phyloP scores from a whole-genome alignment of 768 basidiomycete genomes.

The Mycena capillaripes region DNA sequence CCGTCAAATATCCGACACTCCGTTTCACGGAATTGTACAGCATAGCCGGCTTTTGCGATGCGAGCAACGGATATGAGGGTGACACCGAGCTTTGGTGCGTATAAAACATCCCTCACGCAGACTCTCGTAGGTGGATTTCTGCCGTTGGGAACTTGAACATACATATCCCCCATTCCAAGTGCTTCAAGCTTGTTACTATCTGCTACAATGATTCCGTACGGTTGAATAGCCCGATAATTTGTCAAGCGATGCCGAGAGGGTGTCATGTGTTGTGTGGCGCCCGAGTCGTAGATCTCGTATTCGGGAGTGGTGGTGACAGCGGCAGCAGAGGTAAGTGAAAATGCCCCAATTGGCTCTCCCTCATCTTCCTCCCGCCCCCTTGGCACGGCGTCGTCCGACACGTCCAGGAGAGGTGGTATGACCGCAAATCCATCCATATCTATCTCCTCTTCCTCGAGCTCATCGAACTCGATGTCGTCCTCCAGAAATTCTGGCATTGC shows the following conservation, averaged over 20 bases:
- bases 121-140: constrained; percentile 29
- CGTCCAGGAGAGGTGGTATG: background rate
- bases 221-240: constrained; percentile 44
- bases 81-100: constrained; percentile 45
- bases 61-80: constrained; percentile 48
- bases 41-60: constrained; percentile 42
- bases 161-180: constrained; percentile 28
- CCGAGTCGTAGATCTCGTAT: constrained; percentile 52
- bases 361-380: too few species aligned
- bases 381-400: background rate
- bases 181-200: constrained; percentile 46
- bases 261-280: constrained; percentile 52
- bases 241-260: constrained; percentile 47
- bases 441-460: background rate
- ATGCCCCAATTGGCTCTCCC: background rate
- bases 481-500: background rate
- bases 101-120: constrained; percentile 45
- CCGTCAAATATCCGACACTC: constrained; percentile 39
- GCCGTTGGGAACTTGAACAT: constrained; percentile 40
- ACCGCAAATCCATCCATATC: background rate
- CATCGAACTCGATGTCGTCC: background rate
- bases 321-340: constrained; percentile 12
- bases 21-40: constrained; percentile 37
- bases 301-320: constrained; percentile 22
- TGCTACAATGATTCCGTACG: constrained; percentile 47